Evolutionary conservation across 495 filamentous ascomycete species (phyloP), one percentile per base, ranked within the genome.

Genomic region (Hypomontagnella monticulosa): DNA sequence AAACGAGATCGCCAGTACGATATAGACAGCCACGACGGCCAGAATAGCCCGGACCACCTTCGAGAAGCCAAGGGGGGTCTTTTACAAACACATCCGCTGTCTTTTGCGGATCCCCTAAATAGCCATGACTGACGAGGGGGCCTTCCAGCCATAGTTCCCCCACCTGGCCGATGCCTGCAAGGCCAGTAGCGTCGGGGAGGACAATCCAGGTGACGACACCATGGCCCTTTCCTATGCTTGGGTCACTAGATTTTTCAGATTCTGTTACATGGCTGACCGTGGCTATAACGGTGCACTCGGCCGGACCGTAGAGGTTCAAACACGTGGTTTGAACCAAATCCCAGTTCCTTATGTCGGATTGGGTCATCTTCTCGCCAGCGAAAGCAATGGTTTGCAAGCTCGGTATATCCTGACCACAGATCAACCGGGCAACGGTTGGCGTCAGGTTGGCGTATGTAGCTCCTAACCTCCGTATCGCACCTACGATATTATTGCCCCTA

Each of bases 1-100:
- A 5, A 36, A 11, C 33, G 33, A 84, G 66, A 54, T 85, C 79
- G 3, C 83, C 81, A 1, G 82, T 86, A n/a, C n/a, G n/a, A n/a
- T n/a, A n/a, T n/a, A n/a, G n/a, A n/a, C n/a, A n/a, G n/a, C n/a
- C n/a, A n/a, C n/a, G n/a, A n/a, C n/a, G n/a, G n/a, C n/a, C n/a
- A n/a, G n/a, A n/a, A n/a, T n/a, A n/a, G n/a, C n/a, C n/a, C n/a
- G n/a, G n/a, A n/a, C n/a, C n/a, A n/a, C n/a, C n/a, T n/a, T n/a
- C n/a, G n/a, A n/a, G n/a, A n/a, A n/a, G n/a, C n/a, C n/a, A n/a
- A n/a, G n/a, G 47, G 1, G 47, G 47, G 14, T 18, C 15, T 18
- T 50, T 30, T 1, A 50, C 19, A 11, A 50, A 50, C 5, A 9
- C n/a, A 15, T 23, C 47, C 23, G 27, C 14, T 12, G 47, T 50